Evolutionary conservation across 2,329 filamentous ascomycete genomes (phyloP), one percentile per base, ranked within the genome.

Genomic region (Talaromyces sp.): DNA sequence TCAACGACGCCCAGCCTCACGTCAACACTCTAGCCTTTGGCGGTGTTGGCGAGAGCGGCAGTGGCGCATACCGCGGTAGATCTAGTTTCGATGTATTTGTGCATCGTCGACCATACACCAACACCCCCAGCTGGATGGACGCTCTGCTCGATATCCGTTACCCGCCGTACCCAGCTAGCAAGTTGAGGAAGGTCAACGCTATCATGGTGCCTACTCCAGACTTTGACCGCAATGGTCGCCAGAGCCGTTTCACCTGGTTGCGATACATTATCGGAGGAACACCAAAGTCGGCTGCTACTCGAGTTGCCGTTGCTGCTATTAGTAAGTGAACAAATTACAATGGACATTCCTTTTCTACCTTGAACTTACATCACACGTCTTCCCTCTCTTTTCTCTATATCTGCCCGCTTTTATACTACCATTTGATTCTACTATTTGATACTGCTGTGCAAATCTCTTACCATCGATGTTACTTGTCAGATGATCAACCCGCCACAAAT

Each of bases 31-130:
- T 94, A 1, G 81, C 88, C 41, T 96, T 96, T 72, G 92, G 92
- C 64, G 91, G 91, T 67, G 88, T 96, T 8, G 91, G 92, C 64
- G 84, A 88, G 66, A 91, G 87, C 51, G 91, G 91, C 58, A 82
- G 83, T 63, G 91, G 91, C 63, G 79, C 84, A 31, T 95, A 95
- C 79, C 86, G 89, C 67, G 92, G 92, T 62, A 86, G 86, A 69
- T 81, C 88, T n/a, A 79, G 76, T 48, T 87, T 87, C 71, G 85
- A 88, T 56, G 78, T 78, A 66, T 88, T 87, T 69, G 83, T 83
- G 1, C 85, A 88, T 68, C 81, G 81, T 19, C 79, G 85, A 41
- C 78, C 80, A 56, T 77, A 87, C 62, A 85, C 83, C 4, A 80
- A 72, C 14, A 87, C 83, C 3, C 85, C 85, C 1, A 72, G 78